Percentiles rank a stretch among this genome's conserved stretches.
Conservation (phyloP, 139 green algal species). For the Coccomyxa sp. region DNA sequence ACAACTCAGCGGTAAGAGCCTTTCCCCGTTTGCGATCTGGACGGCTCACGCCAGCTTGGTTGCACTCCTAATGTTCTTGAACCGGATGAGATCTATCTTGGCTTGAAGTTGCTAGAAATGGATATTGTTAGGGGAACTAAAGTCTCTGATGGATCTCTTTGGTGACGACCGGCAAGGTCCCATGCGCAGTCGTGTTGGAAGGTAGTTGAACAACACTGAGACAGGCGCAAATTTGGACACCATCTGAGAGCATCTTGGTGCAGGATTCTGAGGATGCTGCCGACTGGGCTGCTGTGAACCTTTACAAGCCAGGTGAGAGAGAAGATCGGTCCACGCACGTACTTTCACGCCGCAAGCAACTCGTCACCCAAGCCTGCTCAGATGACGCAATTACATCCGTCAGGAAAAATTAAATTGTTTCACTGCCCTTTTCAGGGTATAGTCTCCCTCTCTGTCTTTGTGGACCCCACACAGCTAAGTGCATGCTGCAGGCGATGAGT, state of each 20-base stretch:
- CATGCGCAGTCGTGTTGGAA: no score
- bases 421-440: neutral
- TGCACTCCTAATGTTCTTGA: no score
- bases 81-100: no score
- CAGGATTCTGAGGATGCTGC: neutral
- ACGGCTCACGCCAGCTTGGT: no score
- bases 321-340: neutral
- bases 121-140: no score
- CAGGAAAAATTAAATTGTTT: neutral
- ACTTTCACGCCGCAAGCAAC: neutral
- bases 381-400: neutral
- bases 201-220: no score
- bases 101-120: no score
- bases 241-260: neutral
- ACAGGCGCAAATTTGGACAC: no score
- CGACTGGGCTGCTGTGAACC: neutral
- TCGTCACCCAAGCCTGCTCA: neutral
- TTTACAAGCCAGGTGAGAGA: neutral
- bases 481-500: constrained; percentile 2
- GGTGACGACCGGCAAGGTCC: no score
- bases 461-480: neutral
- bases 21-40: no score
- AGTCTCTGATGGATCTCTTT: no score
- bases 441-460: neutral
- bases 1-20: neutral